Base-by-base conservation (phyloP, 2,329 filamentous ascomycete genomes). In the Zasmidium angulare region DNA sequence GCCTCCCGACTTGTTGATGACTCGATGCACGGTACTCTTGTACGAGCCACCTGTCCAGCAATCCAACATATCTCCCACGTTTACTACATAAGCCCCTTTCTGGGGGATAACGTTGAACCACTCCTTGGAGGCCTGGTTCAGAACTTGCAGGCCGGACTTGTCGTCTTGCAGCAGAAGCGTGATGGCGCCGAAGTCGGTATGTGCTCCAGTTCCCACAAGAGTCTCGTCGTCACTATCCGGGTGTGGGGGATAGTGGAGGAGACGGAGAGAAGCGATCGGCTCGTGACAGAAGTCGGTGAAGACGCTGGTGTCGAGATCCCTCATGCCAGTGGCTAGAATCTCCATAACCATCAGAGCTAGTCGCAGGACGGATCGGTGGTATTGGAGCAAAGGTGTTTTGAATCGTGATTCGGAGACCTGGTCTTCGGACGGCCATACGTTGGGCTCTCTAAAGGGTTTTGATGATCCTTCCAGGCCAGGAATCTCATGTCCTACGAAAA, bases 401-500 rank as follows among this genome's bases (percentile, higher is more conserved):
- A 77, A 77, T 12, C 70, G 62, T 0, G 51, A 17, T 24, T 68
- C 68, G 11, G 74, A 73, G 1, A 71, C 26, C 21, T 24, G 31
- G 11, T 53, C n/a, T 22, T 31, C 46, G 4, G 68, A 51, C 0
- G 78, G 78, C 75, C 77, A 81, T 43, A 77, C 66, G 64, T 81
- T 81, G 1, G 60, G 63, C 0, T 43, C 36, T 43, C n/a, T 7
- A 14, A 14, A 43, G 3, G 11, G 36, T 10, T 10, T 7, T 43
- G n/a, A 10, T 7, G 36, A 43, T 17, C 7, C 6, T 43, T 56
- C 43, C 55, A 56, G 46, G 26, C 50, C n/a, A 14, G 36, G 7
- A 17, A 53, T 40, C 19, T 79, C 77, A 48, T 76, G 73, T 56
- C 77, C 76, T 29, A 80, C 75, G 63, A 76, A 78, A 26, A 75